Evolutionary conservation across 768 basidiomycete genomes (phyloP).

Genomic region (Auriscalpium orientale): DNA sequence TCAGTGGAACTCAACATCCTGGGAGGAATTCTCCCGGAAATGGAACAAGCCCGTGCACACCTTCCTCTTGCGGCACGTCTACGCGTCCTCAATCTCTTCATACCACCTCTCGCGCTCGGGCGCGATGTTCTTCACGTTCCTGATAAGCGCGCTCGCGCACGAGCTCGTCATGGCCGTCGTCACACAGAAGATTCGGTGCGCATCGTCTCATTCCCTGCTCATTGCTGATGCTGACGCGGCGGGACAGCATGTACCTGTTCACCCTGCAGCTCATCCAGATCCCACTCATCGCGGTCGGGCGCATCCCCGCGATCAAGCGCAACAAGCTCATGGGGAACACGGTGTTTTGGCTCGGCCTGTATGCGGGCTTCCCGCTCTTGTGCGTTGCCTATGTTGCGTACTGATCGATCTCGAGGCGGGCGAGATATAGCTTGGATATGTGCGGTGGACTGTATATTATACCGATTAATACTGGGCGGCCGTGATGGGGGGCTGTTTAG

Average conservation of each 20-base stretch:
- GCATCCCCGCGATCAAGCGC: slow-evolving; percentile 66
- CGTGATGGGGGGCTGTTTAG: too few species aligned
- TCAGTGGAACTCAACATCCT: slow-evolving; percentile 94
- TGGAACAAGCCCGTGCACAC: slow-evolving; percentile 97
- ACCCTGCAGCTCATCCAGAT: slow-evolving; percentile 74
- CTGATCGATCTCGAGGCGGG: slow-evolving; percentile 19
- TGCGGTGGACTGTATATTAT: too few species aligned
- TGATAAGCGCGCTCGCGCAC: slow-evolving; percentile 83
- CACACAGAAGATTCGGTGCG: slow-evolving; percentile 82
- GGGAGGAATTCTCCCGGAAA: slow-evolving; percentile 96
- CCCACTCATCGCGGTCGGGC: slow-evolving; percentile 79
- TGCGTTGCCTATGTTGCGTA: slow-evolving; percentile 70
- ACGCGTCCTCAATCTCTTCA: slow-evolving; percentile 76
- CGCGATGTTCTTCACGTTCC: slow-evolving; percentile 92
- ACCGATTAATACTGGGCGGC: too few species aligned
- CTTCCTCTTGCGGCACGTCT: slow-evolving; percentile 94
- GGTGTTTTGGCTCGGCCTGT: slow-evolving; percentile 91
- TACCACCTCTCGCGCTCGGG: slow-evolving; percentile 65
- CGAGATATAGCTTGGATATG: too few species aligned
- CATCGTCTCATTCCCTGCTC: background rate
- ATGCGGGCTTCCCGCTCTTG: slow-evolving; percentile 87
- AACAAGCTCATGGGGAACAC: slow-evolving; percentile 80
- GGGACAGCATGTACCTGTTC: slow-evolving; percentile 75
- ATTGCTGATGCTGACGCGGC: background rate
- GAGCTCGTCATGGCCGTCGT: slow-evolving; percentile 97